phyloP scores from a whole-genome alignment of 208 protist genomes.

The Leptomonas pyrrhocoris region DNA sequence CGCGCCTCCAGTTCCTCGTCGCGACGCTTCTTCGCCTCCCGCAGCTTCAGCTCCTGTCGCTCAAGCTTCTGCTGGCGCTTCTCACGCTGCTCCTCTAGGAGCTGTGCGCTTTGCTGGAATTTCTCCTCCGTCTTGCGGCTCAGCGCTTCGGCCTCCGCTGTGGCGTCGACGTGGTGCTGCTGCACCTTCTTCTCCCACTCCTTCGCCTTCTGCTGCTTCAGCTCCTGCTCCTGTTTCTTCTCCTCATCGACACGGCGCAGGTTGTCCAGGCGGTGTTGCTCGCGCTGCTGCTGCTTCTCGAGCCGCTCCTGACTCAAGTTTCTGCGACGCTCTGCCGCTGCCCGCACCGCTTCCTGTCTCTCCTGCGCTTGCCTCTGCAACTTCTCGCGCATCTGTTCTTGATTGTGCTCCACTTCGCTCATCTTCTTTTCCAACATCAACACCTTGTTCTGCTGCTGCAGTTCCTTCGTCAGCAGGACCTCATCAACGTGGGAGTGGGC shows the following conservation, averaged over 20 bases:
- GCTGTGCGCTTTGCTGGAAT: constrained; percentile 68
- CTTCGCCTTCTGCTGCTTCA: constrained; percentile 62
- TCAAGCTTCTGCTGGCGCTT: constrained; percentile 70
- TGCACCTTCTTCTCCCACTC: constrained; percentile 77
- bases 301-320: constrained; percentile 76
- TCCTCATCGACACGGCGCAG: constrained; percentile 69
- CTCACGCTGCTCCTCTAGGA: constrained; percentile 69
- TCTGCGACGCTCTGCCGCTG: constrained; percentile 70
- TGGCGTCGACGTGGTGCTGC: constrained; percentile 49
- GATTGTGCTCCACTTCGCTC: constrained; percentile 78
- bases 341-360: constrained; percentile 72
- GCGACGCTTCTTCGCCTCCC: constrained; percentile 40
- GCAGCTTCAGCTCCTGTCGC: constrained; percentile 61
- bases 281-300: constrained; percentile 69
- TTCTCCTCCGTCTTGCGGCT: constrained; percentile 62
- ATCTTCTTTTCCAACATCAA: constrained; percentile 78
- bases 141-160: constrained; percentile 43
- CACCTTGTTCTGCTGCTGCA: constrained; percentile 71
- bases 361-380: constrained; percentile 61
- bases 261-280: constrained; percentile 62
- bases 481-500: constrained; percentile 77
- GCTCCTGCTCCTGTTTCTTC: constrained; percentile 59
- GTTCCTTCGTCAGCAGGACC: constrained; percentile 74
- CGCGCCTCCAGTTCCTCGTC: constrained; percentile 35
- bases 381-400: constrained; percentile 76